Percentiles rank a stretch among this genome's conserved stretches.
Evolutionary conservation across 257 asterid genomes (phyloP).

Genomic region (Plantago elongata): DNA sequence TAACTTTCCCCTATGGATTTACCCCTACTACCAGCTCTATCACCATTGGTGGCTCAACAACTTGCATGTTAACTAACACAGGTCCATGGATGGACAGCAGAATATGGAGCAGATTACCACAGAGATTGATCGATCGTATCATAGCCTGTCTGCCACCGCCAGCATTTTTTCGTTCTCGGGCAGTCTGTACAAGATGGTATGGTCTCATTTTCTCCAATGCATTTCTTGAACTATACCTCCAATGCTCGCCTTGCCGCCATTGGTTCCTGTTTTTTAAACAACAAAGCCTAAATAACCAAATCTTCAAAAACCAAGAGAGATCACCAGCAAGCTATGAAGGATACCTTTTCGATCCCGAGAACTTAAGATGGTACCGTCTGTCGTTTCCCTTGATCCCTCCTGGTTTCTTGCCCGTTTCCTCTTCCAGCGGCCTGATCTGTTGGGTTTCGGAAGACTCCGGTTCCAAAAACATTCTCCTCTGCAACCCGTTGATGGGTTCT

Average conservation of each 20-base stretch:
- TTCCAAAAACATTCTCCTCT: constrained; percentile 59
- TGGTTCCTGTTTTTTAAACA: constrained; percentile 84
- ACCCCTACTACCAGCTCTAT: constrained; percentile 17
- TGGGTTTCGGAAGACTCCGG: constrained; percentile 87
- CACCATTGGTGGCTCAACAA: constrained; percentile 13
- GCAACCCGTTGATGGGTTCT: constrained; percentile 57
- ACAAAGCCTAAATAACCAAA: constrained; percentile 35
- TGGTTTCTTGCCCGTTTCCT: constrained; percentile 62
- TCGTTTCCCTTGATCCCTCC: constrained; percentile 58
- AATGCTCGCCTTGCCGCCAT: constrained; percentile 46
- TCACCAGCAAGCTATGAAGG: constrained; percentile 35
- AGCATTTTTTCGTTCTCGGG: constrained; percentile 71
- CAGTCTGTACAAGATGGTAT: constrained; percentile 86
- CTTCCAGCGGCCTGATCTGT: constrained; percentile 71
- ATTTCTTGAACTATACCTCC: constrained; percentile 67
- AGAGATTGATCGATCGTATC: constrained; percentile 58
- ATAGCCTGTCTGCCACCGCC: constrained; percentile 81
- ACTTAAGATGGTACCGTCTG: constrained; percentile 55
- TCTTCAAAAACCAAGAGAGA: constrained; percentile 27
- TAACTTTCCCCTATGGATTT: constrained; percentile 45
- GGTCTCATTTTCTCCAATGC: constrained; percentile 53
- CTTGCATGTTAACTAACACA: neutral
- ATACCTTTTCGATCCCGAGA: constrained; percentile 64
- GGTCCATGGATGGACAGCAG: constrained; percentile 69
- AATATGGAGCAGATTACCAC: constrained; percentile 84